Conservation (phyloP, 2,329 filamentous ascomycete species). For the Neopestalotiopsis clavispora region DNA sequence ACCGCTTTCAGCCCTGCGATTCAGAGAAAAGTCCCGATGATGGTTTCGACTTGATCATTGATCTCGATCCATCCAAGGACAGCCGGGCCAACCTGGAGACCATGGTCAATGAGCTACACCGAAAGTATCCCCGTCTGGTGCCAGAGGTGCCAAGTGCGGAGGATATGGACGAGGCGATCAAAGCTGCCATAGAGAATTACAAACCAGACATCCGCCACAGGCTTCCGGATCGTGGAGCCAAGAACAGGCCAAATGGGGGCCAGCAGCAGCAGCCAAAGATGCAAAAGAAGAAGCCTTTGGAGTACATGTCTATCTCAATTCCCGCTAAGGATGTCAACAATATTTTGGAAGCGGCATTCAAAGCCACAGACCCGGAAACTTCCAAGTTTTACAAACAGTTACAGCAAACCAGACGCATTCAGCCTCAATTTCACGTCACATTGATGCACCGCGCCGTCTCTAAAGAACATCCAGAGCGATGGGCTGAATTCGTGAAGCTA, state of each 20-base stretch:
- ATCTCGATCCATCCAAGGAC: conserved; percentile 77
- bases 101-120: conserved; percentile 72
- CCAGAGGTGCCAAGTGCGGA: conserved; percentile 71
- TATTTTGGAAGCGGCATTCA: conserved; percentile 75
- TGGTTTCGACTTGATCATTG: conserved; percentile 82
- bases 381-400: conserved; percentile 78
- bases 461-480: conserved; percentile 68
- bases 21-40: conserved; percentile 72
- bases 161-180: conserved; percentile 80
- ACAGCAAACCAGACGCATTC: conserved; percentile 74
- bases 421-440: conserved; percentile 90
- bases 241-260: conserved; percentile 47
- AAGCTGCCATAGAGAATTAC: conserved; percentile 77
- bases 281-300: conserved; percentile 54
- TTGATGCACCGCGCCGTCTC: conserved; percentile 79
- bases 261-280: conserved; percentile 36
- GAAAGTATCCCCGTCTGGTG: conserved; percentile 79
- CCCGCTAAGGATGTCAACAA: conserved; percentile 46
- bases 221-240: conserved; percentile 63
- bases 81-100: conserved; percentile 87
- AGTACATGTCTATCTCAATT: conserved; percentile 62
- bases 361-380: conserved; percentile 52
- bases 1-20: conserved; percentile 81
- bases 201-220: conserved; percentile 76
- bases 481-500: conserved; percentile 73